Conservation (phyloP, 768 basidiomycete species). For the Tricholoma sp. region DNA sequence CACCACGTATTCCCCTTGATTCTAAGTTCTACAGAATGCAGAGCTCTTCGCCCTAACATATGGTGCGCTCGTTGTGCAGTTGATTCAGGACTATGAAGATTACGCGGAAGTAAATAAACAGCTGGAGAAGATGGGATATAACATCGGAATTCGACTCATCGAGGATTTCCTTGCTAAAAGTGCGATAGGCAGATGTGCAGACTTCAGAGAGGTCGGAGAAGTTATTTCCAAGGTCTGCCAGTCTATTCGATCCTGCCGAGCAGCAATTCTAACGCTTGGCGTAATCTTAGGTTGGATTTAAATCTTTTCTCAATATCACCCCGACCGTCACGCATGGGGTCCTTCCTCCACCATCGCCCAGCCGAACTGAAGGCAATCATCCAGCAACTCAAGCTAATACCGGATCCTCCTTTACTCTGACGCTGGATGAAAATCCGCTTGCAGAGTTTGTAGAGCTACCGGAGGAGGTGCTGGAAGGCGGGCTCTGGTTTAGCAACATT, state of each 20-base stretch:
- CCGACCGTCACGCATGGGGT: slow-evolving; percentile 73
- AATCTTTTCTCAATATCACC: slow-evolving; percentile 91
- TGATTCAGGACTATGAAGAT: slow-evolving; percentile 99
- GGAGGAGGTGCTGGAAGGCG: slow-evolving; percentile 87
- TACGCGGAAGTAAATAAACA: slow-evolving; percentile 94
- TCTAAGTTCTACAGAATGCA: slow-evolving; percentile 66
- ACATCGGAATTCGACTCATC: slow-evolving; percentile 92
- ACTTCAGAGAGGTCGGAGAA: slow-evolving; percentile 94
- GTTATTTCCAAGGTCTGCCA: slow-evolving; percentile 82
- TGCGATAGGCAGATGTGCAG: slow-evolving; percentile 83
- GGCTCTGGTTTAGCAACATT: slow-evolving; percentile 96
- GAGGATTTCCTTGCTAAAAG: slow-evolving; percentile 97
- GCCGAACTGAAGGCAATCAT: slow-evolving; percentile 36
- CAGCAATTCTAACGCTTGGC: background rate
- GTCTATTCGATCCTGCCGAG: background rate
- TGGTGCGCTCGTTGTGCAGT: slow-evolving; percentile 94
- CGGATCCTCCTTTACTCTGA: slow-evolving; percentile 72
- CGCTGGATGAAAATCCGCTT: slow-evolving; percentile 92
- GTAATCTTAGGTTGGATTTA: slow-evolving; percentile 58
- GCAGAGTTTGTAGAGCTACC: slow-evolving; percentile 97
- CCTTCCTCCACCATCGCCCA: slow-evolving; percentile 45
- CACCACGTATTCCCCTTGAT: slow-evolving; percentile 2
- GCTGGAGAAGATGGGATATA: slow-evolving; percentile 99
- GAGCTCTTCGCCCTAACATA: slow-evolving; percentile 97
- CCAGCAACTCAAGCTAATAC: slow-evolving; percentile 34